These are phyloP conservation scores for Phytophthora uliginosa DNA, from an alignment of 352 stramenopile genomes.

Conservation along the genomic window DNA sequence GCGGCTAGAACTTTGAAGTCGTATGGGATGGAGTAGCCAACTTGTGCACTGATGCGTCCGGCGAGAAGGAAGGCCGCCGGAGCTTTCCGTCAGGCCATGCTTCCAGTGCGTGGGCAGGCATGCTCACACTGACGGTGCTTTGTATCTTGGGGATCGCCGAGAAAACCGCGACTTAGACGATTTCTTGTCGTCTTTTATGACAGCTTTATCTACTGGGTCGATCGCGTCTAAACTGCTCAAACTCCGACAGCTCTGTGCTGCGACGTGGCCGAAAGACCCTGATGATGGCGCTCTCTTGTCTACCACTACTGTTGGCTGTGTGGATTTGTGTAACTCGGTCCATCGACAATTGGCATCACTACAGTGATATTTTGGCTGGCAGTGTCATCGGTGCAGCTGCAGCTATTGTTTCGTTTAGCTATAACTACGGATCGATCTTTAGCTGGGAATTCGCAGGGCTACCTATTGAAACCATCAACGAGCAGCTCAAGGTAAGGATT, in stretches of 20 bases:
- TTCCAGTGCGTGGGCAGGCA: slow-evolving; percentile 69
- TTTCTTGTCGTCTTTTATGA: not conserved
- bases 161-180: not conserved
- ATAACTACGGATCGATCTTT: slow-evolving; percentile 70
- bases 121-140: slow-evolving; percentile 75
- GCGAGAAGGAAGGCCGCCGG: slow-evolving; percentile 71
- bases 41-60: slow-evolving; percentile 52
- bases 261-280: slow-evolving; percentile 52
- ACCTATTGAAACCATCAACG: slow-evolving; percentile 46
- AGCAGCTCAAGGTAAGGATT: slow-evolving; percentile 33
- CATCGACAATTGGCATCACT: slow-evolving; percentile 86
- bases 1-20: slow-evolving; percentile 61
- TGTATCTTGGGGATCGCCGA: no score
- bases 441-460: slow-evolving; percentile 53
- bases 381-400: slow-evolving; percentile 51
- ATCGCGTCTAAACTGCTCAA: slow-evolving; percentile 56
- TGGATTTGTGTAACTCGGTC: slow-evolving; percentile 74
- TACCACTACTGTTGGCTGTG: slow-evolving; percentile 54
- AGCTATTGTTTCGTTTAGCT: slow-evolving; percentile 46
- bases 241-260: slow-evolving; percentile 45
- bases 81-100: slow-evolving; percentile 80
- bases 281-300: slow-evolving; percentile 69
- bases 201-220: slow-evolving; percentile 71
- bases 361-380: slow-evolving; percentile 65
- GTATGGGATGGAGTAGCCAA: slow-evolving; percentile 73